Conservation (phyloP, 345 rosid genomes). For the Eucalyptus tenuipes region DNA sequence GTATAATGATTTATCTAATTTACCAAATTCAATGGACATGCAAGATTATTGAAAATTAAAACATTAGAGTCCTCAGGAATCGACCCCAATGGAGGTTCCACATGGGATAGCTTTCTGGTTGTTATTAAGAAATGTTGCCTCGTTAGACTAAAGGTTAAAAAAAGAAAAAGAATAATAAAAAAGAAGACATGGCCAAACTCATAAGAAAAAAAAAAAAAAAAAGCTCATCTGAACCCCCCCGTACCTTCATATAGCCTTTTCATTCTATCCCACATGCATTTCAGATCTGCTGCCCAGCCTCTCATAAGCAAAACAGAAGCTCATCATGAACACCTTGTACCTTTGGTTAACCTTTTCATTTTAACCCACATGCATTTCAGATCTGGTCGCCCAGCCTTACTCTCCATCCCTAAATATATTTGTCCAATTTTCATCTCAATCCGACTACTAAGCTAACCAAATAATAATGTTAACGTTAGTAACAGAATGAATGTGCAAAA, state of each 20-base stretch:
- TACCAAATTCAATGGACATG: not conserved
- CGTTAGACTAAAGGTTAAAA: not conserved
- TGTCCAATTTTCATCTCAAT: not conserved
- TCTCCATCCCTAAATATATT: not conserved
- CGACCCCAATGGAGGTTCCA: not conserved
- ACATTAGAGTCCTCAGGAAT: not conserved
- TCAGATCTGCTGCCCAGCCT: not conserved
- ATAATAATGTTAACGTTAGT: not conserved
- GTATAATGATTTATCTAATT: not conserved
- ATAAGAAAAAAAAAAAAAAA: not conserved
- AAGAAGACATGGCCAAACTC: not conserved
- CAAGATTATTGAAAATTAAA: not conserved
- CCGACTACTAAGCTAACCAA: not conserved
- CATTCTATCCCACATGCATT: not conserved
- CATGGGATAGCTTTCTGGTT: not conserved
- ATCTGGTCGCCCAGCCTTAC: not conserved
- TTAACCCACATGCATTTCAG: not conserved
- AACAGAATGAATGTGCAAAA: not conserved
- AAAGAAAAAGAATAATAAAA: not conserved
- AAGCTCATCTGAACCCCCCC: not conserved
- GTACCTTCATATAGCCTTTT: not conserved
- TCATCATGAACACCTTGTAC: not conserved
- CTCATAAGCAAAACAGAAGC: not conserved
- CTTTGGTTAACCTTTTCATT: not conserved
- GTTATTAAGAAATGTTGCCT: not conserved